Evolutionary conservation across 2,329 filamentous ascomycete species (phyloP).

Genomic region (Eutypella sp.): DNA sequence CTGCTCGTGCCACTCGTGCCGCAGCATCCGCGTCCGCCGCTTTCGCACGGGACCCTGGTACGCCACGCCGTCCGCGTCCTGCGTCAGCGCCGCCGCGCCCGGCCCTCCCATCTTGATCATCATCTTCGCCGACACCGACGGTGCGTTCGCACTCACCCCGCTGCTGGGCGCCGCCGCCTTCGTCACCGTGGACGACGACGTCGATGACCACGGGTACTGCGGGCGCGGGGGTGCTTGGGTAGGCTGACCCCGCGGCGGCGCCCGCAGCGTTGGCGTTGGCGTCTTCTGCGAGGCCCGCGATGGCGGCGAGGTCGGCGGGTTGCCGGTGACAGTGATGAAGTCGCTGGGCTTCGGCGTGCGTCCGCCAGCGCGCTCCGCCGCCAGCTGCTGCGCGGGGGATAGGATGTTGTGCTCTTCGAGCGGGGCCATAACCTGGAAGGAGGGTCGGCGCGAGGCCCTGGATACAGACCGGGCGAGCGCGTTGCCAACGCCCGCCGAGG

Average conservation of each 20-base stretch:
- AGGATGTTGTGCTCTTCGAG: slow-evolving; percentile 58
- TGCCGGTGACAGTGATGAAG: slow-evolving; percentile 29
- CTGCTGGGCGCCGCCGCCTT: slow-evolving; percentile 14
- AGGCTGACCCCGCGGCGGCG: slow-evolving; percentile 32
- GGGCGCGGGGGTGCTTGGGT: slow-evolving; percentile 49
- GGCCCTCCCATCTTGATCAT: not conserved
- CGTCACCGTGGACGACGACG: slow-evolving; percentile 32
- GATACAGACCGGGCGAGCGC: slow-evolving; percentile 42
- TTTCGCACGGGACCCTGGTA: slow-evolving; percentile 92
- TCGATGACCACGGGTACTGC: slow-evolving; percentile 53
- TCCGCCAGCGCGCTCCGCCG: too few relatives aligned
- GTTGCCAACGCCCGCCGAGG: slow-evolving; percentile 24
- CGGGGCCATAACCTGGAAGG: slow-evolving; percentile 63
- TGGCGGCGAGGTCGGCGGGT: slow-evolving; percentile 23
- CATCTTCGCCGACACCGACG: not conserved
- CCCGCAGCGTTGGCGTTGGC: too few relatives aligned
- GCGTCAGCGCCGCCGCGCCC: slow-evolving; percentile 23
- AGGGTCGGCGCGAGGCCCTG: slow-evolving; percentile 60
- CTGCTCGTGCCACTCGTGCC: slow-evolving; percentile 89
- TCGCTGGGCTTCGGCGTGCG: slow-evolving; percentile 29
- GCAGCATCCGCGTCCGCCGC: slow-evolving; percentile 81
- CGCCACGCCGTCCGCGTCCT: slow-evolving; percentile 48
- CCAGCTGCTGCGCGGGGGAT: slow-evolving; percentile 32
- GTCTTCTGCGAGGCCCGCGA: slow-evolving; percentile 31
- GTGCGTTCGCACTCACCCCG: too few relatives aligned